These are phyloP conservation scores for Curvularia eragrostidis DNA, from an alignment of 2,329 filamentous ascomycete species.

Conservation along the genomic window DNA sequence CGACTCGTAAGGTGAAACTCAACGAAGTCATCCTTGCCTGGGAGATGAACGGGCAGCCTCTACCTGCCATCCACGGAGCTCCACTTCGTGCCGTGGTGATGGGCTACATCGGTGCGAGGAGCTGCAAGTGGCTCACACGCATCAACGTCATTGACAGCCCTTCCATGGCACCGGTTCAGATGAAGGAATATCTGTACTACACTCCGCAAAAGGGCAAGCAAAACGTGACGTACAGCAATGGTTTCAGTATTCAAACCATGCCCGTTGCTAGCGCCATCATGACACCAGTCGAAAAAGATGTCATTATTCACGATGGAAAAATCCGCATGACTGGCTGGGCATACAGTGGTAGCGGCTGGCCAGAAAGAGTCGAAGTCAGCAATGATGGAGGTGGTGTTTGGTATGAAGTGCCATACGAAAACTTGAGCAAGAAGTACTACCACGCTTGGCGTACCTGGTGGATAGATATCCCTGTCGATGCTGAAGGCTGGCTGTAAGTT, in stretches of 20 bases:
- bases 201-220: conserved; percentile 72
- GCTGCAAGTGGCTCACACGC: conserved; percentile 68
- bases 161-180: conserved; percentile 66
- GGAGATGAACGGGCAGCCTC: conserved; percentile 72
- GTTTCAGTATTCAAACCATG: conserved; percentile 75
- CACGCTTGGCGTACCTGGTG: conserved; percentile 71
- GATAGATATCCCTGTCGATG: conserved; percentile 64
- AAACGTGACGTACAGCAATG: conserved; percentile 65
- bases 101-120: conserved; percentile 71
- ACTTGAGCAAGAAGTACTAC: conserved; percentile 67
- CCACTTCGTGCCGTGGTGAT: conserved; percentile 68
- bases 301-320: conserved; percentile 65
- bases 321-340: conserved; percentile 61
- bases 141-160: conserved; percentile 67
- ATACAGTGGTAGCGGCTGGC: conserved; percentile 54
- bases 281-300: conserved; percentile 66
- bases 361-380: conserved; percentile 68
- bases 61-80: conserved; percentile 71
- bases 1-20: conserved; percentile 70
- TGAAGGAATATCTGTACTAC: conserved; percentile 72
- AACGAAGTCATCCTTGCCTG: conserved; percentile 72
- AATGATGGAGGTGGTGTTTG: conserved; percentile 68
- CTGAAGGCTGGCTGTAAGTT: conserved; percentile 53
- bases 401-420: conserved; percentile 67
- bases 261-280: conserved; percentile 72